Conservation (phyloP, 2,329 filamentous ascomycete species). For the Epichloe elymi region DNA sequence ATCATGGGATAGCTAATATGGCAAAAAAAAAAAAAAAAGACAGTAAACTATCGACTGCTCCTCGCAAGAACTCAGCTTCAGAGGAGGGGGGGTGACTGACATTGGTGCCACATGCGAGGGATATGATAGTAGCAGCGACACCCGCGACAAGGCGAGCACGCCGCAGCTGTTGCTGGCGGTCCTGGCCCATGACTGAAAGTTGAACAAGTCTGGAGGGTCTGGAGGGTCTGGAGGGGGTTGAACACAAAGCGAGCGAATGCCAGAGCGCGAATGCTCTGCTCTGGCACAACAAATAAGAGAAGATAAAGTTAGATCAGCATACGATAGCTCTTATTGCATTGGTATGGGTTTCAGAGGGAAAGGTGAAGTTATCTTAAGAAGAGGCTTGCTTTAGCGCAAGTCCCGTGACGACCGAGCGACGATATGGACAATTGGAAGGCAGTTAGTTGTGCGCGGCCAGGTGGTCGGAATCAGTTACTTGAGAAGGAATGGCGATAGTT, state of each 20-base stretch:
- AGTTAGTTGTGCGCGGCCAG: no score
- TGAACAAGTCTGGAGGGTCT: neutral
- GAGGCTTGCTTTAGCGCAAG: no score
- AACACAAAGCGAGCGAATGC: neutral
- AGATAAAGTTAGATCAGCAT: no score
- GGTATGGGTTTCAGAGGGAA: no score
- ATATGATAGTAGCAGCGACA: conserved; percentile 69
- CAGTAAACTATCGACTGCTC: neutral
- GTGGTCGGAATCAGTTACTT: no score
- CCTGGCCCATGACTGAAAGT: conserved; percentile 12
- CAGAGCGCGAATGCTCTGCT: neutral
- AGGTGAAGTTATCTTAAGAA: no score
- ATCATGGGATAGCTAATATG: neutral
- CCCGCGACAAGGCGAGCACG: conserved; percentile 68
- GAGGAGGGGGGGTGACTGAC: conserved; percentile 33
- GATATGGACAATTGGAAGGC: no score
- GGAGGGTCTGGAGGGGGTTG: neutral
- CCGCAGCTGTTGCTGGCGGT: conserved; percentile 28
- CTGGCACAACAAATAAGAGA: no score
- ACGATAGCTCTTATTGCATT: no score
- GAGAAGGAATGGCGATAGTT: no score
- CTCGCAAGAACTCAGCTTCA: neutral
- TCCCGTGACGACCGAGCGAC: no score
- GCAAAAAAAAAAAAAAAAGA: no score
- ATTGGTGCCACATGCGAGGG: conserved; percentile 86